These are phyloP conservation scores for Nitzschia sp. DNA, from an alignment of 108 stramenopile species.

Conservation along the genomic window DNA sequence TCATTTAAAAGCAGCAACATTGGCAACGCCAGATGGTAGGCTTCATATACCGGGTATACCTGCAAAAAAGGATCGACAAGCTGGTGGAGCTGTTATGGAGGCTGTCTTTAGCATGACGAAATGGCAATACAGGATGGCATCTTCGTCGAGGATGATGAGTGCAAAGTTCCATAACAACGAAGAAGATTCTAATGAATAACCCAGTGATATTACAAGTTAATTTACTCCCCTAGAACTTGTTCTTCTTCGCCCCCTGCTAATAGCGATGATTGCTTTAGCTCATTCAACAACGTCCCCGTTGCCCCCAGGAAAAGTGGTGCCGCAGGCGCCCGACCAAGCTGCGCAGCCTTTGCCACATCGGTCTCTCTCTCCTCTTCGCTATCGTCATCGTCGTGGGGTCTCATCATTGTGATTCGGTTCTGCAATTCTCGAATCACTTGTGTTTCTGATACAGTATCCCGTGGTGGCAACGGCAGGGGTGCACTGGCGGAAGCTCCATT, in stretches of 20 bases:
- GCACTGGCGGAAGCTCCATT: neutral
- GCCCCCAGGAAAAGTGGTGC: slow-evolving; percentile 33
- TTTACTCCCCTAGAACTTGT: neutral
- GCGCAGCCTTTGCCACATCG: neutral
- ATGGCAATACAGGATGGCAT: too few relatives aligned
- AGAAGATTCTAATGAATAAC: too few relatives aligned
- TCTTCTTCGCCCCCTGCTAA: neutral
- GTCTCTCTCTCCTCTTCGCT: neutral
- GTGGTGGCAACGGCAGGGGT: neutral
- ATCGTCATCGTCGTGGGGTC: slow-evolving; percentile 9
- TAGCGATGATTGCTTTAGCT: slow-evolving; percentile 17
- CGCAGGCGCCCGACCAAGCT: neutral
- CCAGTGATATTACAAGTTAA: too few relatives aligned
- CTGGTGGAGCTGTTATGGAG: too few relatives aligned
- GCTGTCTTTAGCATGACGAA: too few relatives aligned
- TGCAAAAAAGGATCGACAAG: too few relatives aligned
- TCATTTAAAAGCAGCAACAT: too few relatives aligned
- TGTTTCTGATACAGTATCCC: slow-evolving; percentile 28
- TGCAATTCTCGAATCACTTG: slow-evolving; percentile 30
- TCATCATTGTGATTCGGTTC: slow-evolving; percentile 16
- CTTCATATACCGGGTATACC: too few relatives aligned
- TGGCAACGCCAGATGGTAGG: too few relatives aligned
- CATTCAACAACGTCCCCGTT: slow-evolving; percentile 25
- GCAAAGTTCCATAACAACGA: too few relatives aligned
- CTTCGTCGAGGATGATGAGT: too few relatives aligned